Evolutionary conservation across 108 stramenopile genomes (phyloP).

Genomic region (Skeletonema costatum): DNA sequence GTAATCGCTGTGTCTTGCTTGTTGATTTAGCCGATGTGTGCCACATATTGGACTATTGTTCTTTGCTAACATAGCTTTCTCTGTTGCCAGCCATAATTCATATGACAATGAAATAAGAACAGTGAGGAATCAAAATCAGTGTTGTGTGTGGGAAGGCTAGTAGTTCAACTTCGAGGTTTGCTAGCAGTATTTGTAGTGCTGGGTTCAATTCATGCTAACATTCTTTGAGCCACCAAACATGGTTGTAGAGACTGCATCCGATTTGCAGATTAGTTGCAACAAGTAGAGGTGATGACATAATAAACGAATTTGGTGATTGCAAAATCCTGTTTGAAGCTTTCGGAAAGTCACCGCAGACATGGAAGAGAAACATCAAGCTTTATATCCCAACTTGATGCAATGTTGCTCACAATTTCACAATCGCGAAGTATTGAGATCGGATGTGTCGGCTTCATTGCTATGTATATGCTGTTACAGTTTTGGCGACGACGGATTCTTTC

Average conservation of each 20-base stretch:
- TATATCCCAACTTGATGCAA: slow-evolving; percentile 65
- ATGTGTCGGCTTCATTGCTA: slow-evolving; percentile 43
- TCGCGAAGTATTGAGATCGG: slow-evolving; percentile 42
- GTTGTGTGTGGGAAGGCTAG: slow-evolving; percentile 48
- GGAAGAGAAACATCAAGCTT: slow-evolving; percentile 25
- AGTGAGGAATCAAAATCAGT: slow-evolving; percentile 16
- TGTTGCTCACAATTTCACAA: slow-evolving; percentile 53
- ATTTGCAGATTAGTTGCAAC: slow-evolving; percentile 11
- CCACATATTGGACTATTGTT: no score
- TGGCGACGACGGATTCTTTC: slow-evolving; percentile 59
- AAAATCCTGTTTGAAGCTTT: slow-evolving; percentile 14
- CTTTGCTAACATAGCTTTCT: no score
- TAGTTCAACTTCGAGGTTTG: slow-evolving; percentile 24
- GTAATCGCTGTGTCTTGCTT: no score
- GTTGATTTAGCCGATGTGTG: no score
- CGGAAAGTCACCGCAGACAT: slow-evolving; percentile 44
- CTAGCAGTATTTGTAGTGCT: slow-evolving; percentile 28
- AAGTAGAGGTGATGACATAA: slow-evolving; percentile 17
- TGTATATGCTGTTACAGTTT: slow-evolving; percentile 49
- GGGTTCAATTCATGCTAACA: slow-evolving; percentile 57
- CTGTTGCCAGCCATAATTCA: slow-evolving; percentile 3
- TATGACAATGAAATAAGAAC: slow-evolving; percentile 43
- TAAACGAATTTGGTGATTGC: slow-evolving; percentile 38
- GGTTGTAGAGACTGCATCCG: slow-evolving; percentile 66
- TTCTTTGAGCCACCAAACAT: slow-evolving; percentile 75